phyloP scores from a whole-genome alignment of 2,329 filamentous ascomycete species.

The Lasiodiplodia gonubiensis region DNA sequence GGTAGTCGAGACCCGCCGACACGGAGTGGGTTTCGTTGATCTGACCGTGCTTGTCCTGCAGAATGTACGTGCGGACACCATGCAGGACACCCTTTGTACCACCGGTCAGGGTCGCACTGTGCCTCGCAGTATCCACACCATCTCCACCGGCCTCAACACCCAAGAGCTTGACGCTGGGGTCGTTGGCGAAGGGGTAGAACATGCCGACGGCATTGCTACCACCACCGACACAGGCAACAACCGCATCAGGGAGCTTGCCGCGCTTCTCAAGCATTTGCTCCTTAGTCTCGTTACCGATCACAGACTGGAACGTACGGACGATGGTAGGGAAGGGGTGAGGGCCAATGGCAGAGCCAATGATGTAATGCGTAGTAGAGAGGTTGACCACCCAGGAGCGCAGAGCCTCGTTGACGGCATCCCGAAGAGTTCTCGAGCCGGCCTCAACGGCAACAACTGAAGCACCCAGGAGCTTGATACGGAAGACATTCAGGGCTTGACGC shows the following conservation, averaged over 20 bases:
- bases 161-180: slow-evolving; percentile 82
- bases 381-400: slow-evolving; percentile 92
- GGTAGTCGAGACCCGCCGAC: slow-evolving; percentile 95
- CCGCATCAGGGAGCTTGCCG: slow-evolving; percentile 90
- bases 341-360: slow-evolving; percentile 96
- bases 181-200: slow-evolving; percentile 95
- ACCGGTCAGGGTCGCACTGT: slow-evolving; percentile 85
- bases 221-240: slow-evolving; percentile 95
- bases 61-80: slow-evolving; percentile 92
- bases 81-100: slow-evolving; percentile 93
- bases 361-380: slow-evolving; percentile 94
- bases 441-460: slow-evolving; percentile 93
- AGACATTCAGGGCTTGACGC: slow-evolving; percentile 94
- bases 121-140: slow-evolving; percentile 81
- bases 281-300: slow-evolving; percentile 95
- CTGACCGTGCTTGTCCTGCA: slow-evolving; percentile 91
- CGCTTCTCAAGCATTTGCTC: slow-evolving; percentile 83
- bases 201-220: slow-evolving; percentile 95
- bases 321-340: slow-evolving; percentile 98
- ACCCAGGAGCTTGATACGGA: slow-evolving; percentile 95
- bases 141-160: slow-evolving; percentile 97
- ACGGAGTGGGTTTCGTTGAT: slow-evolving; percentile 95
- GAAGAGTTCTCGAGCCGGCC: slow-evolving; percentile 73
- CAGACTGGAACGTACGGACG: slow-evolving; percentile 94
- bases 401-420: slow-evolving; percentile 86